Percentiles rank a stretch among this genome's conserved stretches.
phyloP scores from a whole-genome alignment of 805 yeast species.

The Candida montana region DNA sequence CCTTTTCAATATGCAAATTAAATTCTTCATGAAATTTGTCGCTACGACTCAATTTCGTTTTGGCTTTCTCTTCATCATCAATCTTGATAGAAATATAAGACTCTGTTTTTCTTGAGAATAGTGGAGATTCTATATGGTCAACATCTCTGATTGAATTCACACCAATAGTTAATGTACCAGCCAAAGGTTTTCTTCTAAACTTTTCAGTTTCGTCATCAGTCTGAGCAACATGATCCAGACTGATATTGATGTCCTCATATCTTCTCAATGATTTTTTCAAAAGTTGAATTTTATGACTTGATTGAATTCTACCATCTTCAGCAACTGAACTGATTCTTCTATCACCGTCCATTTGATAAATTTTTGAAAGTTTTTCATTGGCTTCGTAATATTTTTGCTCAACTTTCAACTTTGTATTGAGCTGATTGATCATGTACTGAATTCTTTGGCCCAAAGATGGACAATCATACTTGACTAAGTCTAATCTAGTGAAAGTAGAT shows the following conservation, averaged over 20 bases:
- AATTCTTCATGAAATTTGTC: conserved; percentile 85
- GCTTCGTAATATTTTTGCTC: conserved; percentile 93
- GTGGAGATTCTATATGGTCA: conserved; percentile 85
- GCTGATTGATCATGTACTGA: conserved; percentile 90
- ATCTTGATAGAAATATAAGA: conserved; percentile 71
- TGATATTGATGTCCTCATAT: conserved; percentile 84
- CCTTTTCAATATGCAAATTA: conserved; percentile 76
- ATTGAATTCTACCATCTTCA: conserved; percentile 78
- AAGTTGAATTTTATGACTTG: conserved; percentile 78
- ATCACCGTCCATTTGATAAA: conserved; percentile 90
- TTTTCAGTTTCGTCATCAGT: conserved; percentile 57
- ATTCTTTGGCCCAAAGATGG: conserved; percentile 93
- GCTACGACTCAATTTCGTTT: conserved; percentile 66
- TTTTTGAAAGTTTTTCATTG: conserved; percentile 78
- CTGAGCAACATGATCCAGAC: conserved; percentile 52
- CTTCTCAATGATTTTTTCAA: conserved; percentile 79
- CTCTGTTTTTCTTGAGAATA: conserved; percentile 75
- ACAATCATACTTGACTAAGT: conserved; percentile 85
- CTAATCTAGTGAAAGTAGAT: conserved; percentile 56
- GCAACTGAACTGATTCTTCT: conserved; percentile 81
- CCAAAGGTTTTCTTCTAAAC: conserved; percentile 74
- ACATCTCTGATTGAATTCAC: conserved; percentile 79
- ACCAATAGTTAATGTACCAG: conserved; percentile 74
- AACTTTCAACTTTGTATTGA: conserved; percentile 89
- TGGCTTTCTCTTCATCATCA: conserved; percentile 81